Base-by-base conservation (phyloP, 495 filamentous ascomycete genomes). In the Acidomyces sp. region DNA sequence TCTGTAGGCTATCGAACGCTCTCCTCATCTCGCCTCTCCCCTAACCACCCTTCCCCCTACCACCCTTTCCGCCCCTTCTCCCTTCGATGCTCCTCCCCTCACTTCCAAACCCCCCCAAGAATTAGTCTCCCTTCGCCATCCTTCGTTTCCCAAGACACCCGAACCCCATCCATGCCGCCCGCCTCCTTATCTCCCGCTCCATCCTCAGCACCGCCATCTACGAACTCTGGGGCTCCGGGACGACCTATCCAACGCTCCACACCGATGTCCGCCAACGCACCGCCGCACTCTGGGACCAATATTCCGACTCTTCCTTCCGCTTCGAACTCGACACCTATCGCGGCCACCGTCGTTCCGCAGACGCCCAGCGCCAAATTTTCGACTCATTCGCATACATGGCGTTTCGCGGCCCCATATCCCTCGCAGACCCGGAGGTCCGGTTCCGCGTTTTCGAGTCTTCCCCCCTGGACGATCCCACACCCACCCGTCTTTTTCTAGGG, bases 121-220 rank as follows among this genome's bases (percentile, higher is more conserved):
- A n/a, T n/a, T 40, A 94, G 90, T 85, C 83, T 28, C 92, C 90
- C 17, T 93, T 85, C 61, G 88, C 83, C 56, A 64, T 93, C 53
- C 65, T 94, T 44, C 67, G 65, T 29, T 65, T 95, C 15, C 62
- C 67, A 28, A 13, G 30, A 4, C 5, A 10, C 9, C 2, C 33
- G 2, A 35, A 39, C 30, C 72, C 83, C 41, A 70, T 74, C 49
- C 64, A 65, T 33, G 71, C 73, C 30, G 87, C 87, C 11, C 60
- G 62, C 9, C 58, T 64, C 7, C 65, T 96, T 7, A 68, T 93
- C 28, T 58, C 62, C 31, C 80, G 90, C 42, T 82, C 76, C 34
- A 80, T 96, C 49, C 73, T 95, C 26, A 70, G 72, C 42, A 80
- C 81, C 60, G 75, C 71, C 13, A 78, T 96, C 55, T 80, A 82